phyloP scores from a whole-genome alignment of 1,139 yeast species.

The Kodamaea suecica region DNA sequence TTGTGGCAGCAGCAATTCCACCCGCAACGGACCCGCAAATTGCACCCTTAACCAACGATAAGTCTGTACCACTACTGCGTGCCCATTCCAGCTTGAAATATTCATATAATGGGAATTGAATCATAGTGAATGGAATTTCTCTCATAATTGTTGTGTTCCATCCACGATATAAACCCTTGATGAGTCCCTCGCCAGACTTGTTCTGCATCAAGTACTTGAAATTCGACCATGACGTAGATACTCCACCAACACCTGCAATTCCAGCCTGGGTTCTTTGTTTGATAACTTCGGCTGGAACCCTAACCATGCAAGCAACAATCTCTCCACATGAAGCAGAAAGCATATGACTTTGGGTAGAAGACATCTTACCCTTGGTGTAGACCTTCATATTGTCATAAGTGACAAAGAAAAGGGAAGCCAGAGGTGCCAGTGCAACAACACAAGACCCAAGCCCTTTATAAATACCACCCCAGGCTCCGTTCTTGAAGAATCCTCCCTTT shows the following conservation, averaged over 20 bases:
- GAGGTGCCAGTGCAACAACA: conserved; percentile 92
- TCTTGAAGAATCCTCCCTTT: conserved; percentile 84
- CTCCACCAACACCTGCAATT: conserved; percentile 42
- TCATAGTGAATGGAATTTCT: conserved; percentile 92
- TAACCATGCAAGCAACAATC: conserved; percentile 83
- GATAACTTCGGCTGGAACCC: conserved; percentile 96
- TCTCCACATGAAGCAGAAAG: conserved; percentile 85
- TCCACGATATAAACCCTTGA: conserved; percentile 83
- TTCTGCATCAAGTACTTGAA: conserved; percentile 54
- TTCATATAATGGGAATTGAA: conserved; percentile 94
- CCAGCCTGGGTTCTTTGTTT: conserved; percentile 91
- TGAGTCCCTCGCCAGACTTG: conserved; percentile 70
- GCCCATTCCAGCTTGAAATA: conserved; percentile 60
- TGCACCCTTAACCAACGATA: conserved; percentile 77
- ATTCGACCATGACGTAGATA: conserved; percentile 64
- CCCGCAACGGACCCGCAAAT: conserved; percentile 94
- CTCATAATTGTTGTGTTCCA: conserved; percentile 90
- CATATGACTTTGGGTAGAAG: conserved; percentile 61
- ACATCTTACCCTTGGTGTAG: conserved; percentile 37
- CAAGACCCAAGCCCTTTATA: conserved; percentile 93
- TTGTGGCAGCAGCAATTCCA: conserved; percentile 87
- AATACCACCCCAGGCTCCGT: conserved; percentile 91
- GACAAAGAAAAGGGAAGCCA: conserved; percentile 84
- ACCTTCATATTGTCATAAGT: conserved; percentile 79
- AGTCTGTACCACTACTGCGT: conserved; percentile 28